Conservation (phyloP, 2,329 filamentous ascomycete genomes). For the Cladosporium sp. region DNA sequence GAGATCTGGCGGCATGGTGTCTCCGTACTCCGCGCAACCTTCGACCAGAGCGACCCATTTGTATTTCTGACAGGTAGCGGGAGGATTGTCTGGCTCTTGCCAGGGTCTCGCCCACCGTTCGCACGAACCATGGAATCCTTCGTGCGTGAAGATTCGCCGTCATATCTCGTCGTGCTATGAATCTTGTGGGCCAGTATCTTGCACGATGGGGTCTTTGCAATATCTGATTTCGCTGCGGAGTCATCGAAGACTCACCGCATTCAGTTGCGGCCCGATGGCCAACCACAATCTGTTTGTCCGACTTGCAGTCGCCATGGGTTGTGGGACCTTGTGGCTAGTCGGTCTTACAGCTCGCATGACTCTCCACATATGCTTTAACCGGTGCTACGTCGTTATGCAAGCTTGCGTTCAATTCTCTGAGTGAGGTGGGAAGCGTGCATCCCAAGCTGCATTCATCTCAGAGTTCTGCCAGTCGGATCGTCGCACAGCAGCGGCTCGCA, state of each 20-base stretch:
- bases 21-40: neutral
- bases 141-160: conserved; percentile 8
- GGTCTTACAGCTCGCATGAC: conserved; percentile 18
- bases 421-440: conserved; percentile 14
- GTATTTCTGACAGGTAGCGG: conserved; percentile 16
- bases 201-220: neutral
- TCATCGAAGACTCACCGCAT: conserved; percentile 6
- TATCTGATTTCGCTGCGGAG: conserved; percentile 3
- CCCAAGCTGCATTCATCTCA: conserved; percentile 18
- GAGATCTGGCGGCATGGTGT: conserved; percentile 10
- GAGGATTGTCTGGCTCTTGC: conserved; percentile 14
- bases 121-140: conserved; percentile 1
- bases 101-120: conserved; percentile 1
- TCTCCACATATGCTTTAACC: conserved; percentile 19
- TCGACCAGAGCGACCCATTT: neutral
- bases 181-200: neutral
- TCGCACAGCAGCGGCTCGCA: conserved; percentile 18
- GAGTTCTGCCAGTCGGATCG: conserved; percentile 20
- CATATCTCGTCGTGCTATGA: neutral
- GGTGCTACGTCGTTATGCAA: conserved; percentile 20
- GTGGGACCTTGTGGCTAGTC: neutral
- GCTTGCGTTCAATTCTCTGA: conserved; percentile 16
- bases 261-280: conserved; percentile 13
- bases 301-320: neutral
- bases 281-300: conserved; percentile 9